Percentiles rank a stretch among this genome's conserved stretches.
Evolutionary conservation across 2,329 filamentous ascomycete species (phyloP).

Genomic region (Aspergillus spinulosporus): DNA sequence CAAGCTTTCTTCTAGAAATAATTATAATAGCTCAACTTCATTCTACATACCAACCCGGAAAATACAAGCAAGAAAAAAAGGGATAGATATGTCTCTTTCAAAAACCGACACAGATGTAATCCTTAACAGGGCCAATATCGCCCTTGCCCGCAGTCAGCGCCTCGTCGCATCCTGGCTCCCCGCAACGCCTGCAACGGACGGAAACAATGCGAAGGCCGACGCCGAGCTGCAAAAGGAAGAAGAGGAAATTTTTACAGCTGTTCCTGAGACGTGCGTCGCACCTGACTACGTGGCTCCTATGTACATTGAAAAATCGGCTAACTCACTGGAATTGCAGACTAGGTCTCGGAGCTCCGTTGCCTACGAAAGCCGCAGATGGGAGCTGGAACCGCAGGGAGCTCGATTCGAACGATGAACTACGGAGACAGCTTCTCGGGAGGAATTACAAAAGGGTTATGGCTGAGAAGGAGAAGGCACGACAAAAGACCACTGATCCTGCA

Average conservation of each 20-base stretch:
- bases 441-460: slow-evolving; percentile 44
- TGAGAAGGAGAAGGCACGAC: slow-evolving; percentile 46
- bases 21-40: not conserved
- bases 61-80: not conserved
- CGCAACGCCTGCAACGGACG: slow-evolving; percentile 43
- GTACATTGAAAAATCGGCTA: not conserved
- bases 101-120: slow-evolving; percentile 54
- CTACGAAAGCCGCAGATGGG: slow-evolving; percentile 42
- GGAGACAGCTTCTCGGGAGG: slow-evolving; percentile 48
- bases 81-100: slow-evolving; percentile 28
- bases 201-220: slow-evolving; percentile 41
- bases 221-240: slow-evolving; percentile 54
- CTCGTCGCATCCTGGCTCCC: slow-evolving; percentile 60
- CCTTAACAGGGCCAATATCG: slow-evolving; percentile 55
- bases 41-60: not conserved
- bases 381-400: slow-evolving; percentile 43
- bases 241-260: slow-evolving; percentile 54
- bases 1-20: not conserved
- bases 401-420: slow-evolving; percentile 46
- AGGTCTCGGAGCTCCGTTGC: slow-evolving; percentile 50
- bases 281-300: not conserved
- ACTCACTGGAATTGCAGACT: slow-evolving; percentile 35
- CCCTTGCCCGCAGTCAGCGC: slow-evolving; percentile 55
- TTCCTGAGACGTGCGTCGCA: slow-evolving; percentile 53
- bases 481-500: slow-evolving; percentile 24